Base-by-base conservation (phyloP, 176 grass and related monocot genomes). In the Bonia amplexicaulis region DNA sequence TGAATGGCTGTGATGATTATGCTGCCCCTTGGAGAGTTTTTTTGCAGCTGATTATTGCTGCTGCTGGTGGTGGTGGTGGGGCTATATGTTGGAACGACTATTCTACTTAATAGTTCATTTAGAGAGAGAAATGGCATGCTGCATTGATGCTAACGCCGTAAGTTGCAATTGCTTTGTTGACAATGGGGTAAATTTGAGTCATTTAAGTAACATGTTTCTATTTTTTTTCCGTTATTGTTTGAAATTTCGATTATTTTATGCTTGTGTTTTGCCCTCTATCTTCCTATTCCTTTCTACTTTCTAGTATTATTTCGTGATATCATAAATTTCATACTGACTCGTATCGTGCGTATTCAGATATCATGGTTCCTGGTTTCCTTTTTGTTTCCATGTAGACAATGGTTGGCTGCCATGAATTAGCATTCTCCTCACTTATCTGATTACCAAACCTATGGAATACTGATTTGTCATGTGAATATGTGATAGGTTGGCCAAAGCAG, bases 1-100 rank as follows among this genome's bases (percentile, higher is more conserved):
- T 53, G 64, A 69, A 14, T 69, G 79, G 64, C 48, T 52, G 23
- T 81, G 78, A 81, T 81, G 64, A 40, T 81, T 71, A 0, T 40
- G 19, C 19, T 52, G 23, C 47, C 63, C 78, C 49, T 52, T 35
- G 25, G 25, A 14, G 11, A 51, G 45, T 2, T 22, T 82, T 82
- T 61, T 74, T 47, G 73, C 2, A 16, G 10, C 20, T 7, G 22
- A 65, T 64, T 62, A 33, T 45, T 44, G 52, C 3, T 37, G 35
- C 4, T 44, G n/a, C 0, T 77, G 45, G 1, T 12, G 45, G 8
- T 31, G 0, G 2, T 71, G 7, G n/a, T 72, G 74, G 0, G 7
- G 2, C 5, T 13, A 23, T 16, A 2, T 63, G 41, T 81, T 68
- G 29, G 10, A 68, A 68, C 40, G 29, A 54, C 29, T 68, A 22